phyloP scores from a whole-genome alignment of 257 asterid genomes.

The Nicotiana benthamiana region DNA sequence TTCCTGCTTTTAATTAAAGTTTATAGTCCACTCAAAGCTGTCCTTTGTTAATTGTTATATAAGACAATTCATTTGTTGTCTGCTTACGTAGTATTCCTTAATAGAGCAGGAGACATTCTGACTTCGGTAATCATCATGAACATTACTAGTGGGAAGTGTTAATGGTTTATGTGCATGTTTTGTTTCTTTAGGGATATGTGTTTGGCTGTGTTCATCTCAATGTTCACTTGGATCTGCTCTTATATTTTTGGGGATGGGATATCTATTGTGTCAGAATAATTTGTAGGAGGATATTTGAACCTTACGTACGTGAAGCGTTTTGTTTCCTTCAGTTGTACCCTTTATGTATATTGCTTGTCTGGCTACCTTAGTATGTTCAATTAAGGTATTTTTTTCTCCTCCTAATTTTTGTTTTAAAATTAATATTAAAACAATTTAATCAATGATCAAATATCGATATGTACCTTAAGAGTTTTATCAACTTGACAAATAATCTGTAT shows the following conservation, averaged over 20 bases:
- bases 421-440: too few relatives aligned
- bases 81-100: neutral
- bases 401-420: too few relatives aligned
- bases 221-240: neutral
- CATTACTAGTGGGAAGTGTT: slow-evolving; percentile 9
- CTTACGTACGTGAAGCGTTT: neutral
- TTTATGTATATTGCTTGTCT: neutral
- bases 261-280: neutral
- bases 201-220: neutral
- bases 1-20: neutral
- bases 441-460: too few relatives aligned
- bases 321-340: neutral
- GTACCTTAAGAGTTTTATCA: too few relatives aligned
- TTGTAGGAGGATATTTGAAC: neutral
- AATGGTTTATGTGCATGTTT: slow-evolving; percentile 8
- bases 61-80: neutral
- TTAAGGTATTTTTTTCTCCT: too few relatives aligned
- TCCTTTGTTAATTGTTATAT: neutral
- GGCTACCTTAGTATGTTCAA: too few relatives aligned
- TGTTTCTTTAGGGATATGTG: slow-evolving; percentile 7
- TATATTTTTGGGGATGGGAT: neutral
- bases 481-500: too few relatives aligned
- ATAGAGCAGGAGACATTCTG: neutral
- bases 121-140: neutral
- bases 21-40: neutral